Evolutionary conservation across 202 grass and related monocot genomes (phyloP).

Genomic region (Zoysia matrella): DNA sequence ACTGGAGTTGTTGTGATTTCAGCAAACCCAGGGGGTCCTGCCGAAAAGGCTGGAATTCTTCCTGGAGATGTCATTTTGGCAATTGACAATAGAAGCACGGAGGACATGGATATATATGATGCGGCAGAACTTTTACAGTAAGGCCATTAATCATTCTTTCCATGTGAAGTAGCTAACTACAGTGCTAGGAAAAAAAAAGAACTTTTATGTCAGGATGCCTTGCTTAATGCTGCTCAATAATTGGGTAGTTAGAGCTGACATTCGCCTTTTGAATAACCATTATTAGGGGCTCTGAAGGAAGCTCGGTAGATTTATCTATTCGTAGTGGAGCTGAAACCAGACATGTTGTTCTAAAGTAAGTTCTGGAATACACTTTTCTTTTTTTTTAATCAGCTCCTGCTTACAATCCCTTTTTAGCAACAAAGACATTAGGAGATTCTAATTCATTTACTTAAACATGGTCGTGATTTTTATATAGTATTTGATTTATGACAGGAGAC

Average conservation of each 20-base stretch:
- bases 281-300: slow-evolving; percentile 91
- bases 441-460: slow-evolving; percentile 12
- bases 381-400: not conserved
- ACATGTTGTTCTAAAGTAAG: slow-evolving; percentile 71
- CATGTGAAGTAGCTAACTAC: too few species aligned
- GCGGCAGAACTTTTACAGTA: slow-evolving; percentile 87
- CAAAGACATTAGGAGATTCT: not conserved
- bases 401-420: slow-evolving; percentile 7
- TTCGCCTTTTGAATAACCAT: slow-evolving; percentile 7
- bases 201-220: not conserved
- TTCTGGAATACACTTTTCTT: not conserved
- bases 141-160: not conserved
- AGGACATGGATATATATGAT: slow-evolving; percentile 99
- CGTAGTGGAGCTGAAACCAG: slow-evolving; percentile 69
- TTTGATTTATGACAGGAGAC: slow-evolving; percentile 57
- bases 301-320: slow-evolving; percentile 76
- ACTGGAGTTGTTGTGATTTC: slow-evolving; percentile 83
- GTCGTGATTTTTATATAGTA: not conserved
- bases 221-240: not conserved
- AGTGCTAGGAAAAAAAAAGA: not conserved
- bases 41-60: slow-evolving; percentile 79
- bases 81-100: slow-evolving; percentile 71
- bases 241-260: not conserved
- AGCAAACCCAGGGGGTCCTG: slow-evolving; percentile 81
- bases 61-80: slow-evolving; percentile 90